Conservation (phyloP, 1,139 yeast species). For the Geotrichum carabidarum region DNA sequence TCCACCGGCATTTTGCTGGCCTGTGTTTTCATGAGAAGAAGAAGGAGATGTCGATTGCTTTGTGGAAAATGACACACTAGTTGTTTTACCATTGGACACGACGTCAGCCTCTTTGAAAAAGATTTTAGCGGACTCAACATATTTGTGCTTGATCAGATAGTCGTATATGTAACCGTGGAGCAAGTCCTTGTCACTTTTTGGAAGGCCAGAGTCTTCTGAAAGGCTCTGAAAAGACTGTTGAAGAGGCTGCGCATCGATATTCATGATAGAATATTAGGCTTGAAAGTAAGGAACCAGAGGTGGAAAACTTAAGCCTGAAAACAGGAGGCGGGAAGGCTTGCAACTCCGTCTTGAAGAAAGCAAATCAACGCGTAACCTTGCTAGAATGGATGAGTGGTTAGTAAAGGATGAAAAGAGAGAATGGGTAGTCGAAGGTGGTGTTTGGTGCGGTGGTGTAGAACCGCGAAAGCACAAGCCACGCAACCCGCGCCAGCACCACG, state of each 20-base stretch:
- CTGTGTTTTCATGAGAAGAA: conserved; percentile 26
- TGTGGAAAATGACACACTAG: background rate
- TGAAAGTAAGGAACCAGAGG: background rate
- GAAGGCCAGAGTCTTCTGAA: background rate
- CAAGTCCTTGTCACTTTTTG: conserved; percentile 46
- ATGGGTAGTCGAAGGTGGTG: background rate
- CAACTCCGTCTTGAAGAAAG: background rate
- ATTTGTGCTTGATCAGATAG: conserved; percentile 68
- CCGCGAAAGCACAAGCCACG: background rate
- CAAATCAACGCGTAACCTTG: background rate
- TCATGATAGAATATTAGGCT: background rate
- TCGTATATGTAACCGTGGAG: conserved; percentile 84
- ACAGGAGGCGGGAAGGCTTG: background rate
- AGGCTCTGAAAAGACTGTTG: background rate
- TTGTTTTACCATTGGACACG: conserved; percentile 21
- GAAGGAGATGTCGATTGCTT: conserved; percentile 14
- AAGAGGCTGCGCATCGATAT: background rate
- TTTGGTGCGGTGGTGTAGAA: background rate
- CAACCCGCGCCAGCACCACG: background rate
- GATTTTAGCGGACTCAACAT: conserved; percentile 64
- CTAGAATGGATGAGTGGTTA: background rate
- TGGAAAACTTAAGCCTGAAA: background rate
- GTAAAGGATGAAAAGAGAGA: background rate
- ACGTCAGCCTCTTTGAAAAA: conserved; percentile 69
- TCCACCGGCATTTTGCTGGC: conserved; percentile 39